Evolutionary conservation across 768 basidiomycete genomes (phyloP).

Genomic region (Kwoniella sp.): DNA sequence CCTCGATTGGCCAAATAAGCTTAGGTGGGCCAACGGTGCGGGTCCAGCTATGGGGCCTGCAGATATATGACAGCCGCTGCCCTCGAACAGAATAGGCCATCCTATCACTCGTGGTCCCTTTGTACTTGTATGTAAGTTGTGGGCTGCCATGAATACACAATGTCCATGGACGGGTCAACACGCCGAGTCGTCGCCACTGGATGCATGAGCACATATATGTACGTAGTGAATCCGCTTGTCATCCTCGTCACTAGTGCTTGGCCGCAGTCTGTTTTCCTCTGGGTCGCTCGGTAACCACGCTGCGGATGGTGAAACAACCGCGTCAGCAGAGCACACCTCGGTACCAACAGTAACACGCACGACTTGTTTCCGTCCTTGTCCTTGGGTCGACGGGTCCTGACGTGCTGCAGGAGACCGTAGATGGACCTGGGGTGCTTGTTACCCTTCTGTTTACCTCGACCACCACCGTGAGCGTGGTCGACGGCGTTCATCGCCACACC

Average conservation of each 20-base stretch:
- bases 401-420: constrained; percentile 91
- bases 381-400: constrained; percentile 78
- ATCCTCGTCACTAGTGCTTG: too few species aligned
- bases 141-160: too few species aligned
- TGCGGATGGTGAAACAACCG: constrained; percentile 3
- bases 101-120: too few species aligned
- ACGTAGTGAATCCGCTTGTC: not conserved
- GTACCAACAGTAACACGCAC: constrained; percentile 23
- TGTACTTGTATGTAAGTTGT: too few species aligned
- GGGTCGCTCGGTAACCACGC: constrained; percentile 47
- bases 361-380: constrained; percentile 79
- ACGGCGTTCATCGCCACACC: constrained; percentile 97
- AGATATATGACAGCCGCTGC: too few species aligned
- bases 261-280: constrained; percentile 36
- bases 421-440: constrained; percentile 88
- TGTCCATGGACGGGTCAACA: too few species aligned
- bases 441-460: constrained; percentile 95
- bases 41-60: too few species aligned
- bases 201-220: not conserved
- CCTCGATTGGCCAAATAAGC: not conserved
- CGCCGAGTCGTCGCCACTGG: too few species aligned
- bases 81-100: too few species aligned
- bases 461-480: constrained; percentile 76
- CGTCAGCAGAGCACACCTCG: not conserved
- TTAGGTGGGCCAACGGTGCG: too few species aligned